These are phyloP conservation scores for Discostella stelligeroides DNA, from an alignment of 108 stramenopile genomes.

Conservation along the genomic window DNA sequence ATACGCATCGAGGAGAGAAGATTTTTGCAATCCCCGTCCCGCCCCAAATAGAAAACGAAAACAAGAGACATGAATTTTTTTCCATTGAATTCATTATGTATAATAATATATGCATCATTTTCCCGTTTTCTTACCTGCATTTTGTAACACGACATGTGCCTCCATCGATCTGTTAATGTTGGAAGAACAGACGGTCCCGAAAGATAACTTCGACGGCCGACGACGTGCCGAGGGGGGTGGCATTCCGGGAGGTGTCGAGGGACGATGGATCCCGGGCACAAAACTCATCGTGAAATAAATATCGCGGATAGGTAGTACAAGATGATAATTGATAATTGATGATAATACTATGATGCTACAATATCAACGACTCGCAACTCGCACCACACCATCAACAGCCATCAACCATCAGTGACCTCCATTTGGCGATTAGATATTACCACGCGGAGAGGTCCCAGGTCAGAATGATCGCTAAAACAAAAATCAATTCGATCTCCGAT, in stretches of 20 bases:
- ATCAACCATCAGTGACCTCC: background rate
- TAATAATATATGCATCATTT: background rate
- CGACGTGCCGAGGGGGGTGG: slow-evolving; percentile 67
- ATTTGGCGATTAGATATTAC: too few relatives aligned
- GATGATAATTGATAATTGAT: too few relatives aligned
- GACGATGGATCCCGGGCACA: slow-evolving; percentile 64
- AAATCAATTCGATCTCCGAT: too few relatives aligned
- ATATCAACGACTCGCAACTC: background rate
- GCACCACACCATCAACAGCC: background rate
- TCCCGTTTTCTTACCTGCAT: slow-evolving; percentile 64
- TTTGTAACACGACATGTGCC: slow-evolving; percentile 84
- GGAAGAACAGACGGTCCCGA: slow-evolving; percentile 87
- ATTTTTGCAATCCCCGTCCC: too few relatives aligned
- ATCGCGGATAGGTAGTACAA: too few relatives aligned
- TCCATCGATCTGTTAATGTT: slow-evolving; percentile 96
- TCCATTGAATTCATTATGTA: background rate
- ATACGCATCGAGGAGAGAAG: background rate
- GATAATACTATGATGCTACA: too few relatives aligned
- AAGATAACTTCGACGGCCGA: slow-evolving; percentile 66
- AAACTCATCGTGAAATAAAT: background rate
- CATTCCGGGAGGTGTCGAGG: slow-evolving; percentile 78
- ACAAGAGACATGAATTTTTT: too few relatives aligned
- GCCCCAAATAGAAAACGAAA: too few relatives aligned
- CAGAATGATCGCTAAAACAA: too few relatives aligned
- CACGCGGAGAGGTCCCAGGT: too few relatives aligned